Evolutionary conservation across 2,329 filamentous ascomycete species (phyloP).

Genomic region (Diatrype stigma): DNA sequence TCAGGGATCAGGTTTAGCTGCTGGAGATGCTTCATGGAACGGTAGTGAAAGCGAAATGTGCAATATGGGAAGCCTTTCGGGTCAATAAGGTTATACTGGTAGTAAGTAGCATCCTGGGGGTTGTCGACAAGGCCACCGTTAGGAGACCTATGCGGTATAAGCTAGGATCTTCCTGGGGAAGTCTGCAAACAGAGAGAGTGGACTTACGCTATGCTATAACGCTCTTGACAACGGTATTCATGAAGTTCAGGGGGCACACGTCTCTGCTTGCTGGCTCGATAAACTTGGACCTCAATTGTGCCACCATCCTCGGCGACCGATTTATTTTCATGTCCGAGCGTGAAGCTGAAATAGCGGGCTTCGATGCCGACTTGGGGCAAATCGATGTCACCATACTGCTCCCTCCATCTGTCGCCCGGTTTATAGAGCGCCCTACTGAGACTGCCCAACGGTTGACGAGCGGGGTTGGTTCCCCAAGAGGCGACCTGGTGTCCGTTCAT

Average conservation of each 20-base stretch:
- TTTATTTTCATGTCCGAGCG: slow-evolving; percentile 30
- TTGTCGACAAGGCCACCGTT: slow-evolving; percentile 50
- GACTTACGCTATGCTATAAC: slow-evolving; percentile 51
- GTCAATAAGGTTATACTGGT: slow-evolving; percentile 49
- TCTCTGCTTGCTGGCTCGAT: slow-evolving; percentile 45
- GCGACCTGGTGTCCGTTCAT: slow-evolving; percentile 51
- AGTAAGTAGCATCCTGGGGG: slow-evolving; percentile 47
- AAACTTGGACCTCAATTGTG: slow-evolving; percentile 49
- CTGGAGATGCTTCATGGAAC: slow-evolving; percentile 45
- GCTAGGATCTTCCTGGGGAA: slow-evolving; percentile 9
- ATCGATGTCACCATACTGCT: slow-evolving; percentile 30
- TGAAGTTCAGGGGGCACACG: slow-evolving; percentile 37
- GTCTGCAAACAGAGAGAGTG: not conserved
- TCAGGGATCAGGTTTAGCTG: slow-evolving; percentile 44
- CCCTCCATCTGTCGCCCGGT: slow-evolving; percentile 39
- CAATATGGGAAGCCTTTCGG: slow-evolving; percentile 48
- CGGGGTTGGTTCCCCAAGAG: slow-evolving; percentile 47
- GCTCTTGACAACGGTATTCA: slow-evolving; percentile 42
- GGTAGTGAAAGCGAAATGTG: slow-evolving; percentile 54
- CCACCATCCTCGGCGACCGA: slow-evolving; percentile 50
- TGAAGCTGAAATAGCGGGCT: slow-evolving; percentile 47
- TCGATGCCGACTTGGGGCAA: slow-evolving; percentile 39
- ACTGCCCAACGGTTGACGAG: slow-evolving; percentile 30
- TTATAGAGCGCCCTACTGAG: slow-evolving; percentile 46
- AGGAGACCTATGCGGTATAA: slow-evolving; percentile 39